These are phyloP conservation scores for Thielaviopsis musarum DNA, from an alignment of 2,329 filamentous ascomycete genomes.

Conservation along the genomic window DNA sequence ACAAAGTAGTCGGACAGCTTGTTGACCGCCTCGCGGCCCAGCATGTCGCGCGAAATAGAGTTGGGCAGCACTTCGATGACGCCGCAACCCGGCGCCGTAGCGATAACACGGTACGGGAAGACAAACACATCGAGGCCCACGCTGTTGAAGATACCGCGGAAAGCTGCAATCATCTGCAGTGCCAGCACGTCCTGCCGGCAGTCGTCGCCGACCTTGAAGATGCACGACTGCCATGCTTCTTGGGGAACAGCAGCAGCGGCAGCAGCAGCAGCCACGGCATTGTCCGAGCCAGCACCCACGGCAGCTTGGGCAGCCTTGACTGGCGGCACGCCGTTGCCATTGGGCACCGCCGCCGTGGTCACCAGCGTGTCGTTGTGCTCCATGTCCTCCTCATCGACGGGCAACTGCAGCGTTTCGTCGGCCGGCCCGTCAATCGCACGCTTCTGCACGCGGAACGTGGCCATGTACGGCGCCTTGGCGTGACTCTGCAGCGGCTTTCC, in stretches of 20 bases:
- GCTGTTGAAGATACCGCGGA: slow-evolving; percentile 89
- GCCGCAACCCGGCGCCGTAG: slow-evolving; percentile 89
- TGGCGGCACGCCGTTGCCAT: slow-evolving; percentile 11
- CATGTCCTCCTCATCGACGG: slow-evolving; percentile 33
- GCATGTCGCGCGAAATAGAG: slow-evolving; percentile 96
- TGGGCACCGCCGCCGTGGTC: not conserved
- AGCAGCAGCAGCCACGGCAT: not conserved
- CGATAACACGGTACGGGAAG: slow-evolving; percentile 91
- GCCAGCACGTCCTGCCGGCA: slow-evolving; percentile 94
- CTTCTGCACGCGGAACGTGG: slow-evolving; percentile 92
- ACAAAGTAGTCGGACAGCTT: slow-evolving; percentile 97
- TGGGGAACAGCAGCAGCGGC: slow-evolving; percentile 26
- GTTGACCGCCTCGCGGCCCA: slow-evolving; percentile 93
- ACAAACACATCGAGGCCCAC: slow-evolving; percentile 94
- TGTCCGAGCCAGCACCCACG: not conserved
- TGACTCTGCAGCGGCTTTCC: slow-evolving; percentile 95
- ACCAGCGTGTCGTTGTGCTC: slow-evolving; percentile 27
- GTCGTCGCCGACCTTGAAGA: slow-evolving; percentile 99
- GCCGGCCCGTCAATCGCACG: slow-evolving; percentile 22
- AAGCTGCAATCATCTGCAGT: slow-evolving; percentile 93
- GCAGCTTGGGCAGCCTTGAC: slow-evolving; percentile 11
- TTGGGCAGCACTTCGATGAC: slow-evolving; percentile 97
- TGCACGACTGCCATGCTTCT: slow-evolving; percentile 97
- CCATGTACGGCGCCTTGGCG: slow-evolving; percentile 97
- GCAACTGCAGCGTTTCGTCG: slow-evolving; percentile 18